These are phyloP conservation scores for Prosopis cineraria DNA, from an alignment of 306 rosid species.

Conservation along the genomic window DNA sequence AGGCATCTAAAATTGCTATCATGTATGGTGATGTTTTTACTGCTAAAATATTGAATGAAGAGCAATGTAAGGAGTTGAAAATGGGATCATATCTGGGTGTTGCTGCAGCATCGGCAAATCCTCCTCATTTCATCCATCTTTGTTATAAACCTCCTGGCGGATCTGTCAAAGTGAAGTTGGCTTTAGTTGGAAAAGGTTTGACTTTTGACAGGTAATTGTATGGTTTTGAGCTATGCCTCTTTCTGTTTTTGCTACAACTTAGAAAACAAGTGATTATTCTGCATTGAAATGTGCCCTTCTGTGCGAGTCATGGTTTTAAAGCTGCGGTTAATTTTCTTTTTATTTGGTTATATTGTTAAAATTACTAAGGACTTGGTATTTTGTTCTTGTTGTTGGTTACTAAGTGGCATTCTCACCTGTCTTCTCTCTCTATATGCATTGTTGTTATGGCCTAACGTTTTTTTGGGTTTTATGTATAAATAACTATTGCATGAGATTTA, in stretches of 20 bases:
- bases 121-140: slow-evolving; percentile 93
- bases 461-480: not conserved
- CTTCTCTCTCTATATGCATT: slow-evolving; percentile 11
- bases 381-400: slow-evolving; percentile 4
- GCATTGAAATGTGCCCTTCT: not conserved
- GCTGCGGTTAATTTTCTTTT: not conserved
- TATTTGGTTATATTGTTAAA: slow-evolving; percentile 15
- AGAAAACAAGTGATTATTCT: slow-evolving; percentile 8
- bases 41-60: slow-evolving; percentile 78
- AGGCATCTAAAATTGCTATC: slow-evolving; percentile 90
- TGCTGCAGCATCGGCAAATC: slow-evolving; percentile 94
- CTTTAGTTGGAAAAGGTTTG: slow-evolving; percentile 93
- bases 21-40: slow-evolving; percentile 78
- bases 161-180: slow-evolving; percentile 72
- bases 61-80: slow-evolving; percentile 85
- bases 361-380: slow-evolving; percentile 7
- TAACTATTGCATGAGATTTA: not conserved
- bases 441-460: not conserved
- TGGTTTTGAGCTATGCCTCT: not conserved
- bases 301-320: slow-evolving; percentile 17
- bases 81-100: slow-evolving; percentile 99
- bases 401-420: slow-evolving; percentile 23
- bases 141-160: slow-evolving; percentile 86
- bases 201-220: slow-evolving; percentile 89
- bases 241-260: slow-evolving; percentile 15